phyloP scores from a whole-genome alignment of 2,329 filamentous ascomycete species.

The Aureobasidium vineae region DNA sequence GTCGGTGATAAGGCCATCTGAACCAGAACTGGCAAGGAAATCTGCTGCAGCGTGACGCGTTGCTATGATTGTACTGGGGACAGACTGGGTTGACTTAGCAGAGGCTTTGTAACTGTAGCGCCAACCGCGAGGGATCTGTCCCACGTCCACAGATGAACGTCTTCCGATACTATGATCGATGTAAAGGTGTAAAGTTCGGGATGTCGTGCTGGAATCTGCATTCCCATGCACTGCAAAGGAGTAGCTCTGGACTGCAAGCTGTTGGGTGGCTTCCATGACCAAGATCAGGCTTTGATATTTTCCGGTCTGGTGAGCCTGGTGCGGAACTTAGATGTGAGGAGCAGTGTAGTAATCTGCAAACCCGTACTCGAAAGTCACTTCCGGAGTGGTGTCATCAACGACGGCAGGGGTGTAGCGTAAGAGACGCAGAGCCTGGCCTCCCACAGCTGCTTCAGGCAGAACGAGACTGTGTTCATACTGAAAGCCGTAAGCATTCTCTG shows the following conservation, averaged over 20 bases:
- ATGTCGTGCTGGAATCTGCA: not conserved
- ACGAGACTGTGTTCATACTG: not conserved
- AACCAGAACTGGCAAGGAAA: not conserved
- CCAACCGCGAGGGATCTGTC: slow-evolving; percentile 13
- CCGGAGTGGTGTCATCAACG: not conserved
- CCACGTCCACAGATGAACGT: not conserved
- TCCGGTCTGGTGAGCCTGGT: accelerated
- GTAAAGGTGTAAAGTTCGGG: not conserved
- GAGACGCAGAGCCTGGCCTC: not conserved
- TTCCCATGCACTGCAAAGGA: not conserved
- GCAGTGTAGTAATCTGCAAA: not conserved
- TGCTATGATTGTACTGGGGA: not conserved
- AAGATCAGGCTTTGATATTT: not conserved
- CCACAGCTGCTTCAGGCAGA: not conserved
- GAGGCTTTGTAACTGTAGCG: slow-evolving; percentile 16
- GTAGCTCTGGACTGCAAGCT: not conserved
- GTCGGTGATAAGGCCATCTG: not conserved
- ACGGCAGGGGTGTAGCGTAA: not conserved
- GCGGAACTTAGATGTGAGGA: not conserved
- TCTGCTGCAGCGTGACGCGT: not conserved
- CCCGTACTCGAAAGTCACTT: not conserved
- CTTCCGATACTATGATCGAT: not conserved
- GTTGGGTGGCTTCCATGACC: not conserved
- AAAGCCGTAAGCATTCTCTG: not conserved
- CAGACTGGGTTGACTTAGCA: not conserved